phyloP scores from a whole-genome alignment of 73 alveolate genomes.

The Breviolum minutum region DNA sequence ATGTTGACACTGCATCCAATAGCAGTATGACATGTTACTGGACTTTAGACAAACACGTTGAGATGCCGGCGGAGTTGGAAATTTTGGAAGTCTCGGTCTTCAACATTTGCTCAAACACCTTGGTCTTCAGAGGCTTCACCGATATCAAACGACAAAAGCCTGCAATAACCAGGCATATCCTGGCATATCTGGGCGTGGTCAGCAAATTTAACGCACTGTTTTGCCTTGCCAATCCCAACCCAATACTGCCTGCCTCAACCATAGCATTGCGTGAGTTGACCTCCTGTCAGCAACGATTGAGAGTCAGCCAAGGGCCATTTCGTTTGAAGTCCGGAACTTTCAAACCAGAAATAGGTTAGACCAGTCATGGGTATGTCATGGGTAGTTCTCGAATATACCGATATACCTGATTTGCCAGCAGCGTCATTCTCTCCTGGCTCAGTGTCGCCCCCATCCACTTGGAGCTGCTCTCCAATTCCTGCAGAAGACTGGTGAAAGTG shows the following conservation, averaged over 20 bases:
- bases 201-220: neutral
- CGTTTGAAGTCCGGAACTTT: too few relatives aligned
- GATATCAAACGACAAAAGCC: neutral
- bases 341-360: too few relatives aligned
- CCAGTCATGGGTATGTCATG: too few relatives aligned
- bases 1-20: too few relatives aligned
- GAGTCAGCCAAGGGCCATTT: neutral
- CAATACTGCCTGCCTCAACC: slow-evolving; percentile 9
- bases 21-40: too few relatives aligned
- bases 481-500: neutral
- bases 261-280: slow-evolving; percentile 57
- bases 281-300: slow-evolving; percentile 10
- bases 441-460: slow-evolving; percentile 48
- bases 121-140: neutral
- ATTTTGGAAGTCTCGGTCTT: slow-evolving; percentile 68
- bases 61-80: slow-evolving; percentile 16
- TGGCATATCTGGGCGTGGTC: neutral
- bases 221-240: neutral
- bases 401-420: neutral
- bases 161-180: too few relatives aligned
- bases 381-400: neutral
- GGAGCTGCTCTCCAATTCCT: slow-evolving; percentile 55
- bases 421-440: slow-evolving; percentile 27
- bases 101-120: slow-evolving; percentile 80
- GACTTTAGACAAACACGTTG: neutral